These are phyloP conservation scores for Candida tropicalis DNA, from an alignment of 1,139 yeast species.

Conservation along the genomic window DNA sequence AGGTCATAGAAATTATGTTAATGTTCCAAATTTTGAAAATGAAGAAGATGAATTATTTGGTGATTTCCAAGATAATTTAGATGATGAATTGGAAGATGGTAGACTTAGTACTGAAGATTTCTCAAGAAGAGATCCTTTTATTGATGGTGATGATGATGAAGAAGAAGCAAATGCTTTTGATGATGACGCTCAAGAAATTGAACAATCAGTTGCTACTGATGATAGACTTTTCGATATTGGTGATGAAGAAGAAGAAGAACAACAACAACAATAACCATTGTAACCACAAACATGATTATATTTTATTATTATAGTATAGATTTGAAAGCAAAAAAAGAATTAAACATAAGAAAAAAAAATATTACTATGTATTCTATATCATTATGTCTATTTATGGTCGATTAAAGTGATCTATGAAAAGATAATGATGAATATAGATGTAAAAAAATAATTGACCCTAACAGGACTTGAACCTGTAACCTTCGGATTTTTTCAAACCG, in stretches of 20 bases:
- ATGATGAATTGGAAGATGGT: constrained; percentile 46
- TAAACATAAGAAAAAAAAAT: constrained; percentile 2
- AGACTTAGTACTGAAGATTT: constrained; percentile 20
- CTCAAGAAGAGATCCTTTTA: constrained; percentile 17
- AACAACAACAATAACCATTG: constrained; percentile 2
- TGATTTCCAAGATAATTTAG: constrained; percentile 48
- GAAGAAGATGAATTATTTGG: constrained; percentile 56
- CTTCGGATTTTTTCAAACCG: constrained; percentile 21
- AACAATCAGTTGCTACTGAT: constrained; percentile 19
- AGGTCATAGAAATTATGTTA: constrained; percentile 46
- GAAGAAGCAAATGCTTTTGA: constrained; percentile 12
- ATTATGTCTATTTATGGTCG: too few relatives aligned
- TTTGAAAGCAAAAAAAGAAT: background rate
- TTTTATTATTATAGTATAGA: background rate
- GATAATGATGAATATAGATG: too few relatives aligned
- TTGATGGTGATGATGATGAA: constrained; percentile 17
- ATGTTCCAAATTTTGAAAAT: constrained; percentile 44
- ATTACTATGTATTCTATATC: background rate
- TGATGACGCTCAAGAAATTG: constrained; percentile 7
- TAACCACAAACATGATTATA: background rate
- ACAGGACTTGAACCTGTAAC: constrained; percentile 38
- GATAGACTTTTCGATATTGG: constrained; percentile 42
- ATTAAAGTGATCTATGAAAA: too few relatives aligned
- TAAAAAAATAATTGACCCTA: constrained; percentile 24
- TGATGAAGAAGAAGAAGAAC: constrained; percentile 37